Evolutionary conservation across 768 basidiomycete species (phyloP).

Genomic region (Amanita muscaria): DNA sequence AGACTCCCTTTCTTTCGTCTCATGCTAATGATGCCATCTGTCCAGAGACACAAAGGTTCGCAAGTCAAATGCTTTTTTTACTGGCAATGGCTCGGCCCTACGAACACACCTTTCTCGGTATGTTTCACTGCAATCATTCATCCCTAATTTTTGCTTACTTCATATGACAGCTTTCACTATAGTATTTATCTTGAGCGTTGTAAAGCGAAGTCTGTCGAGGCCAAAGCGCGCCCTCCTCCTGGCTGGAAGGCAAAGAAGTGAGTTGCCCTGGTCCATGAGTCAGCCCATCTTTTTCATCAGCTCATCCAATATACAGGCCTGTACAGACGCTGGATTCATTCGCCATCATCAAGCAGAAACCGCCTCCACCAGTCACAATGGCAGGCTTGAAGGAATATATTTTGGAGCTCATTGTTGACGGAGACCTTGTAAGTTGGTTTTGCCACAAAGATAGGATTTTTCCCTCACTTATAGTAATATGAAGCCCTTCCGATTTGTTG

Average conservation of each 20-base stretch:
- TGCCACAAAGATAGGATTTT: not conserved
- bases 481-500: too few relatives aligned
- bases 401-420: conserved; percentile 13
- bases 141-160: too few relatives aligned
- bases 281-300: too few relatives aligned
- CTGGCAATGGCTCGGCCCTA: conserved; percentile 10
- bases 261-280: too few relatives aligned
- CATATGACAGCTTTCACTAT: too few relatives aligned
- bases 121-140: too few relatives aligned
- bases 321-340: not conserved
- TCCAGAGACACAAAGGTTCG: not conserved
- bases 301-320: conserved; percentile 2
- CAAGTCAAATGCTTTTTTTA: too few relatives aligned
- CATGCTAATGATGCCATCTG: not conserved
- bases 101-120: too few relatives aligned
- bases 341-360: not conserved
- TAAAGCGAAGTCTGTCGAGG: conserved; percentile 1
- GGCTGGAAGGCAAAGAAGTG: not conserved
- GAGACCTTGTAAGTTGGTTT: conserved; percentile 12
- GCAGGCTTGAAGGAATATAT: conserved; percentile 11
- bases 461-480: too few relatives aligned
- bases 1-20: not conserved
- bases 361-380: conserved; percentile 7
- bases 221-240: conserved; percentile 9
- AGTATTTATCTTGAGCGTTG: conserved; percentile 6